Percentiles rank a stretch among this genome's conserved stretches.
phyloP scores from a whole-genome alignment of 371 early-diverging fungal species.

The Apophysomyces variabilis region DNA sequence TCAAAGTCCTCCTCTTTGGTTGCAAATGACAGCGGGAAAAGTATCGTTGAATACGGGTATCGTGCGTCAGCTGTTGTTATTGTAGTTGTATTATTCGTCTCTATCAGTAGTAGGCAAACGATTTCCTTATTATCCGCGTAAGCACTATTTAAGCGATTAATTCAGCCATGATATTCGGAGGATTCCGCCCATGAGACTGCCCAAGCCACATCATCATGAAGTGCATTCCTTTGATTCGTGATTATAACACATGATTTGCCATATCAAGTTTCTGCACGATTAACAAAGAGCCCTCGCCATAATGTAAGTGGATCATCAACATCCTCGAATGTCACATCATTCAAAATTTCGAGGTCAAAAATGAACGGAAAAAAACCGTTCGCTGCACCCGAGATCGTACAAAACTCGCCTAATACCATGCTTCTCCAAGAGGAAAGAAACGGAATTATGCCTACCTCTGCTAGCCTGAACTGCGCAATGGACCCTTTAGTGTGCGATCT shows the following conservation, averaged over 20 bases:
- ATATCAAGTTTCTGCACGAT: not conserved
- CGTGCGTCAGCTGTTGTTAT: slow-evolving; percentile 2
- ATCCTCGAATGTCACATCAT: not conserved
- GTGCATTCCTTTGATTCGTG: not conserved
- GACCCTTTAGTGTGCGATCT: slow-evolving; percentile 2
- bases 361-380: not conserved
- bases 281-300: not conserved
- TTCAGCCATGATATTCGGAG: slow-evolving; percentile 6
- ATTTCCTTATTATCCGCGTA: not conserved
- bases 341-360: slow-evolving; percentile 1
- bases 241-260: not conserved
- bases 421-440: not conserved
- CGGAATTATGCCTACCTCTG: not conserved
- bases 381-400: not conserved
- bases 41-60: not conserved
- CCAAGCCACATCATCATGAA: slow-evolving; percentile 21
- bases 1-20: not conserved
- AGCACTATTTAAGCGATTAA: slow-evolving; percentile 7
- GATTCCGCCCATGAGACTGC: slow-evolving; percentile 6
- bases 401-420: not conserved
- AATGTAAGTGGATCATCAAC: not conserved
- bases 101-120: not conserved
- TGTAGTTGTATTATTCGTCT: not conserved
- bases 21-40: not conserved
- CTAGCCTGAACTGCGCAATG: slow-evolving; percentile 6